Conservation (phyloP, 169 alveolate species). For the Sarcocystis neurona region DNA sequence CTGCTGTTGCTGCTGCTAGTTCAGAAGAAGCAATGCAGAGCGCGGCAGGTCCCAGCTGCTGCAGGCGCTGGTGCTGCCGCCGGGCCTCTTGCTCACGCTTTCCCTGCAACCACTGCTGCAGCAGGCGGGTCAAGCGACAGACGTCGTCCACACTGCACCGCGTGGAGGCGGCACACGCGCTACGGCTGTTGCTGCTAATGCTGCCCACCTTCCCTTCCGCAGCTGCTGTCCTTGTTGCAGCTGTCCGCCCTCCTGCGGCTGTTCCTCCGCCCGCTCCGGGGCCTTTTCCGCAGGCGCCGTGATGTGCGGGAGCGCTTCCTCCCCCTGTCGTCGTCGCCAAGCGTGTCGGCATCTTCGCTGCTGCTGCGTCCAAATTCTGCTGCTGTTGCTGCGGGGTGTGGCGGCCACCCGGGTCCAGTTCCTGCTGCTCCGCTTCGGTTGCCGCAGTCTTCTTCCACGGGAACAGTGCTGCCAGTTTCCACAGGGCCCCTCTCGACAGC, state of each 20-base stretch:
- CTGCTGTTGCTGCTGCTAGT: neutral
- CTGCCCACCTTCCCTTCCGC: neutral
- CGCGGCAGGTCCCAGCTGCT: slow-evolving; percentile 29
- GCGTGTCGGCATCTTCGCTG: too few species aligned
- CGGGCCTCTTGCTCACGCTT: slow-evolving; percentile 24
- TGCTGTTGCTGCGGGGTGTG: too few species aligned
- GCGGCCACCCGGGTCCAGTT: too few species aligned
- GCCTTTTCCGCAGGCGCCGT: neutral
- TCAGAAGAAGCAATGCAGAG: too few species aligned
- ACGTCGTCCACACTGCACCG: too few species aligned
- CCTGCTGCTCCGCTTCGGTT: too few species aligned
- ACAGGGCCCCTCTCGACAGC: slow-evolving; percentile 52
- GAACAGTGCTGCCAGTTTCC: slow-evolving; percentile 61
- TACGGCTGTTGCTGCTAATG: slow-evolving; percentile 7
- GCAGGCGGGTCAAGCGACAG: too few species aligned
- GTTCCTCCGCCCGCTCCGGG: too few species aligned
- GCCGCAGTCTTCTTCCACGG: slow-evolving; percentile 39
- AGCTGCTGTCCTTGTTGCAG: slow-evolving; percentile 9
- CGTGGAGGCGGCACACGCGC: too few species aligned
- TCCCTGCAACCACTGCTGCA: neutral
- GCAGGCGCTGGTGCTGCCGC: slow-evolving; percentile 49
- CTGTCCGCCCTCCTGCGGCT: too few species aligned
- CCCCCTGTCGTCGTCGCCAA: neutral
- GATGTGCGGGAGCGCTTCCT: neutral
- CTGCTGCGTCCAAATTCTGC: too few species aligned